These are phyloP conservation scores for Butyriboletus loyo DNA, from an alignment of 768 basidiomycete genomes.

Conservation along the genomic window DNA sequence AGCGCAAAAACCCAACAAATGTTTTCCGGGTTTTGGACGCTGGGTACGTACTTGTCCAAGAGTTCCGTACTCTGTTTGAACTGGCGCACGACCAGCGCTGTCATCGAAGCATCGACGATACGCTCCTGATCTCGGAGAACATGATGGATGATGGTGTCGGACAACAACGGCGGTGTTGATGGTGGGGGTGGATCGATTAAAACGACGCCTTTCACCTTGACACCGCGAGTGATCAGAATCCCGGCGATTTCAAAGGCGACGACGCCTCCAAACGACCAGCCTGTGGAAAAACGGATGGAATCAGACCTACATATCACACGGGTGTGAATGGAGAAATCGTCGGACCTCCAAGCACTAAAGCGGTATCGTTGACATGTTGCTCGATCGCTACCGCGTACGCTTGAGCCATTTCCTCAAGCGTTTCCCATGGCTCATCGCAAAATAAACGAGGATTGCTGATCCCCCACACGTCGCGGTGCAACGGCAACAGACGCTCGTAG, in stretches of 20 bases:
- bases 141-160: slow-evolving; percentile 49
- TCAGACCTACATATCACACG: not conserved
- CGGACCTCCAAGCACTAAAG: slow-evolving; percentile 58
- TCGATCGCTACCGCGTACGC: slow-evolving; percentile 45
- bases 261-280: slow-evolving; percentile 80
- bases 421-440: slow-evolving; percentile 44
- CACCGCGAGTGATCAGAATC: slow-evolving; percentile 40
- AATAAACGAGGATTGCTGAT: slow-evolving; percentile 56
- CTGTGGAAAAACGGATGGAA: slow-evolving; percentile 29
- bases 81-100: slow-evolving; percentile 42
- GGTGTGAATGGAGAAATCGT: not conserved
- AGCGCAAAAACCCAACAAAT: slow-evolving; percentile 52
- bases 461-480: slow-evolving; percentile 58
- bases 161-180: slow-evolving; percentile 46
- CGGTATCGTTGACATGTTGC: slow-evolving; percentile 32
- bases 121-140: slow-evolving; percentile 35
- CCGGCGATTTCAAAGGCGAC: slow-evolving; percentile 64
- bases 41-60: slow-evolving; percentile 46
- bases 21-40: slow-evolving; percentile 23
- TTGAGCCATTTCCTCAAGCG: slow-evolving; percentile 49
- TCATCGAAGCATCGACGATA: slow-evolving; percentile 30
- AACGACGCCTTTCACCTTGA: slow-evolving; percentile 52
- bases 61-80: slow-evolving; percentile 48
- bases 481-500: slow-evolving; percentile 42
- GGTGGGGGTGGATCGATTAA: slow-evolving; percentile 70